Percentiles rank a stretch among this genome's conserved stretches.
phyloP scores from a whole-genome alignment of 345 rosid species.

The Lepidium sativum region DNA sequence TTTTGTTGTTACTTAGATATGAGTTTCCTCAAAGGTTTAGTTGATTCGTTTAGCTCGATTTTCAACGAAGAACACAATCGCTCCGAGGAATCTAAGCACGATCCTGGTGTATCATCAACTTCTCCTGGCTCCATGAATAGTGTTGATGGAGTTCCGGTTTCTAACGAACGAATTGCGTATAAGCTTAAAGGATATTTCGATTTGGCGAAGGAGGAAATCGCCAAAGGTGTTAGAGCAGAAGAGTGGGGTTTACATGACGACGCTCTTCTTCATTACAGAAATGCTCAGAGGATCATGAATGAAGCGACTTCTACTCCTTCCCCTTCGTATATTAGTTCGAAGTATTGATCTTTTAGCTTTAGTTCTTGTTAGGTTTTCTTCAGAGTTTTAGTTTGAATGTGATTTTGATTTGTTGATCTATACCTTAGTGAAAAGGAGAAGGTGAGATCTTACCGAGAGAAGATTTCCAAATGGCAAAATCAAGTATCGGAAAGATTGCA shows the following conservation, averaged over 20 bases:
- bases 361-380: not conserved
- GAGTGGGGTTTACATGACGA: conserved; percentile 86
- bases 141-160: conserved; percentile 28
- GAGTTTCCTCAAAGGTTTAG: conserved; percentile 55
- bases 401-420: not conserved
- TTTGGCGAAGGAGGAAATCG: conserved; percentile 77
- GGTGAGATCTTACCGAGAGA: conserved; percentile 71
- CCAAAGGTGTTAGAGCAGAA: conserved; percentile 73
- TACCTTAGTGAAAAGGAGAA: conserved; percentile 64
- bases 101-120: conserved; percentile 13
- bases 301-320: conserved; percentile 63
- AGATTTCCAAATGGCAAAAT: conserved; percentile 85
- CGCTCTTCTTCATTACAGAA: conserved; percentile 64
- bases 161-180: conserved; percentile 78
- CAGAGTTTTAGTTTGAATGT: not conserved
- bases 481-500: conserved; percentile 83
- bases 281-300: conserved; percentile 60
- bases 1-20: conserved; percentile 20
- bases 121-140: conserved; percentile 37
- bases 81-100: conserved; percentile 21
- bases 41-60: conserved; percentile 57
- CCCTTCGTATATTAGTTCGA: conserved; percentile 62
- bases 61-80: conserved; percentile 28
- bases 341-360: conserved; percentile 29
- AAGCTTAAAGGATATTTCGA: conserved; percentile 88